A percentile compares a stretch with the other conserved stretches of the same genome.
Conservation (phyloP, 2,329 filamentous ascomycete species). For the Aspergillus ruber region DNA sequence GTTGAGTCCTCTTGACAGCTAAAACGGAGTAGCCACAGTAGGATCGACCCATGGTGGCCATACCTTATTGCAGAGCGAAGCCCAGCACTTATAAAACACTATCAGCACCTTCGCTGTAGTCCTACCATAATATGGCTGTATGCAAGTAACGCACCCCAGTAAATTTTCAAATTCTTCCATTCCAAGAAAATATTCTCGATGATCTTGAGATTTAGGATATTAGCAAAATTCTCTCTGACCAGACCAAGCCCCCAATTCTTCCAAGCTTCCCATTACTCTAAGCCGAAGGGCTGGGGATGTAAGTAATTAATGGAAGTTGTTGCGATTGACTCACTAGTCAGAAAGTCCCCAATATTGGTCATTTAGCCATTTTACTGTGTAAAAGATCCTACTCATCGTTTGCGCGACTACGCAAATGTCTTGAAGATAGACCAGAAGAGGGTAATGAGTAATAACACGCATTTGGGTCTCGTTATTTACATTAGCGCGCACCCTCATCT, state of each 20-base stretch:
- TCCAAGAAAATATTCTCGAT: constrained; percentile 24
- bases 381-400: too few species aligned
- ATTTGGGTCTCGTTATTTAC: too few species aligned
- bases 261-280: neutral
- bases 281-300: too few species aligned
- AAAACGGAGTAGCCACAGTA: constrained; percentile 88
- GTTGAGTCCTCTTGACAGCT: constrained; percentile 81
- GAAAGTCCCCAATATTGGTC: too few species aligned
- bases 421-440: too few species aligned
- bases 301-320: too few species aligned
- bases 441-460: too few species aligned
- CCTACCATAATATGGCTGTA: constrained; percentile 17
- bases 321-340: too few species aligned
- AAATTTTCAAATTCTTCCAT: constrained; percentile 24
- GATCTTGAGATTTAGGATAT: constrained; percentile 67
- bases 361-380: too few species aligned
- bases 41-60: constrained; percentile 77
- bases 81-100: neutral
- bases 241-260: constrained; percentile 53
- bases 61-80: too few species aligned
- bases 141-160: constrained; percentile 22
- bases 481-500: too few species aligned
- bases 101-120: constrained; percentile 3
- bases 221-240: constrained; percentile 73
- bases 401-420: too few species aligned